phyloP scores from a whole-genome alignment of 257 asterid genomes.

The Przewalskia tangutica region DNA sequence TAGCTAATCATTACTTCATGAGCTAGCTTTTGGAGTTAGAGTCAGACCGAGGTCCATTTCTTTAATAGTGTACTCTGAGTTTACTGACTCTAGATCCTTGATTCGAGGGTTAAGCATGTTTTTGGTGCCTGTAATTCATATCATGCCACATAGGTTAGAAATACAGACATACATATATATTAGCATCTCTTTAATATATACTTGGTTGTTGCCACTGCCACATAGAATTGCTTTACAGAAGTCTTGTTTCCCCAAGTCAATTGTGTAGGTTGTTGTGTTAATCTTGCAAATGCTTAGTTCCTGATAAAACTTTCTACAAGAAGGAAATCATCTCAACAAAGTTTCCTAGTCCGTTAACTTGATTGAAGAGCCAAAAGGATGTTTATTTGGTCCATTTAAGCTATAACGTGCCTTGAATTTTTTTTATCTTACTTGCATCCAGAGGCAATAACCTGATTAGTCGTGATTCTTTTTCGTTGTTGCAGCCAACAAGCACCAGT shows the following conservation, averaged over 20 bases:
- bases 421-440: neutral
- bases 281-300: neutral
- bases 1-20: too few species aligned
- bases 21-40: too few species aligned
- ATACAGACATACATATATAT: neutral
- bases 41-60: too few species aligned
- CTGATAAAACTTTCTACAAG: neutral
- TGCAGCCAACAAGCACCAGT: constrained; percentile 29
- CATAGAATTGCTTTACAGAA: neutral
- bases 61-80: neutral
- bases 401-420: neutral
- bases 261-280: neutral
- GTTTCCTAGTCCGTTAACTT: neutral
- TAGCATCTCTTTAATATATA: neutral
- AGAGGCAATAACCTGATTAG: neutral
- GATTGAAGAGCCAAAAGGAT: neutral
- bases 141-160: neutral
- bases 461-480: neutral
- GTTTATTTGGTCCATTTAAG: neutral
- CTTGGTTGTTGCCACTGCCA: neutral
- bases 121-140: neutral
- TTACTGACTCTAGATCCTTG: neutral
- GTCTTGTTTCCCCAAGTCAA: neutral
- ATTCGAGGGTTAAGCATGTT: neutral
- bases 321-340: neutral